A percentile compares a stretch with the other conserved stretches of the same genome.
Evolutionary conservation across 805 yeast species (phyloP).

Genomic region (Wickerhamomyces tratensis): DNA sequence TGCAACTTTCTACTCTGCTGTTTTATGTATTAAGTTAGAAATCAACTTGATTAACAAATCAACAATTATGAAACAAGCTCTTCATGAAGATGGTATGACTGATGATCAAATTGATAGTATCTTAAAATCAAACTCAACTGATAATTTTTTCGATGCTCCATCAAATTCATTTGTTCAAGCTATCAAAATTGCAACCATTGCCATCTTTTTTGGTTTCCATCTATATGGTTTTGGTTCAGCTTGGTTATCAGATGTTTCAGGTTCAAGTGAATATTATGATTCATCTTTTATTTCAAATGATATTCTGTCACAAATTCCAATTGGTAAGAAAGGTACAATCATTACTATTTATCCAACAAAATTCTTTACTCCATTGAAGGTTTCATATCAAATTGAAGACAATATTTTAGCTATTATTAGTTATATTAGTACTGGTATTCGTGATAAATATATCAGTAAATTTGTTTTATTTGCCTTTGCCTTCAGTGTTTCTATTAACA

Average conservation of each 20-base stretch:
- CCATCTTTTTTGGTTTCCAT: conserved; percentile 52
- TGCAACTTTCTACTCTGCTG: conserved; percentile 74
- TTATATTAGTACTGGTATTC: conserved; percentile 55
- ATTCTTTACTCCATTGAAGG: conserved; percentile 47
- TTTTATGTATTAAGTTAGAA: conserved; percentile 81
- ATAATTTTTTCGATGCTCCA: conserved; percentile 17
- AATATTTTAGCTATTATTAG: conserved; percentile 39
- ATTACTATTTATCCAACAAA: conserved; percentile 50
- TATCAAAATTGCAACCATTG: conserved; percentile 51
- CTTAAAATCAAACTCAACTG: conserved; percentile 20
- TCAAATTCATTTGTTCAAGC: conserved; percentile 37
- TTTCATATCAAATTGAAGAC: conserved; percentile 55
- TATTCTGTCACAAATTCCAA: conserved; percentile 10
- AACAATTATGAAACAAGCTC: conserved; percentile 62
- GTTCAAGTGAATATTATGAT: conserved; percentile 13
- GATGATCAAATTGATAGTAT: conserved; percentile 67
- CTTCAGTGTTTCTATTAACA: conserved; percentile 70
- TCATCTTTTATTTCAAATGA: conserved; percentile 12
- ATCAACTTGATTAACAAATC: conserved; percentile 79
- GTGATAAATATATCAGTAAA: conserved; percentile 75
- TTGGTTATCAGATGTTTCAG: conserved; percentile 50
- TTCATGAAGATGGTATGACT: conserved; percentile 90
- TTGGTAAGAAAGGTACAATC: conserved; percentile 39
- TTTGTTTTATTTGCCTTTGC: conserved; percentile 63
- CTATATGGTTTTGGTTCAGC: conserved; percentile 61